phyloP scores from a whole-genome alignment of 2,329 filamentous ascomycete species.

The Alternaria triticina region DNA sequence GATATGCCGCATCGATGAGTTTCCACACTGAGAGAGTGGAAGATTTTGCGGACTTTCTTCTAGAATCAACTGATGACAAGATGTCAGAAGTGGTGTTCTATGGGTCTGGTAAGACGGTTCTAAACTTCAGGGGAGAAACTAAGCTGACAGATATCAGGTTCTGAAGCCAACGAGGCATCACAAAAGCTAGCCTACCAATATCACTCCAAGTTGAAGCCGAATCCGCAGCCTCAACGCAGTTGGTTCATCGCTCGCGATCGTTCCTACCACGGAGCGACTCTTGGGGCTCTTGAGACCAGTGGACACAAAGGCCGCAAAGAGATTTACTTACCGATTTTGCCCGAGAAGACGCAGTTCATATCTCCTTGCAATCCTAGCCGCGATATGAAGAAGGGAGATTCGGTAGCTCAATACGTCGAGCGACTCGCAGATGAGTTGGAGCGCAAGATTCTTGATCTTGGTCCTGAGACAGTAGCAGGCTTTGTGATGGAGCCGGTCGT shows the following conservation, averaged over 20 bases:
- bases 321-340: conserved; percentile 67
- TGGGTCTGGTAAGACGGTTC: conserved; percentile 58
- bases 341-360: conserved; percentile 64
- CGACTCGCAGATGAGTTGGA: conserved; percentile 71
- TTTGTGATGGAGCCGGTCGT: conserved; percentile 78
- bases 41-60: conserved; percentile 58
- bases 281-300: conserved; percentile 70
- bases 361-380: conserved; percentile 73
- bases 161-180: conserved; percentile 72
- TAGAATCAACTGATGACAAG: conserved; percentile 58
- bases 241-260: conserved; percentile 69
- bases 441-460: conserved; percentile 66
- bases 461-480: conserved; percentile 70
- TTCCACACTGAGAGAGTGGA: conserved; percentile 63
- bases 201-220: conserved; percentile 60
- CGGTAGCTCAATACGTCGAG: conserved; percentile 64
- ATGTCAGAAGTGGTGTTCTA: conserved; percentile 64
- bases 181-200: conserved; percentile 73
- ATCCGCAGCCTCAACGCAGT: conserved; percentile 60
- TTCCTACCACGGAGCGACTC: conserved; percentile 74
- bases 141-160: conserved; percentile 38
- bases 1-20: conserved; percentile 8
- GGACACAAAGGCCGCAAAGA: conserved; percentile 67
- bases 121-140: too few relatives aligned
- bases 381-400: conserved; percentile 59